phyloP scores from a whole-genome alignment of 257 asterid species.

The Solanum pennellii region DNA sequence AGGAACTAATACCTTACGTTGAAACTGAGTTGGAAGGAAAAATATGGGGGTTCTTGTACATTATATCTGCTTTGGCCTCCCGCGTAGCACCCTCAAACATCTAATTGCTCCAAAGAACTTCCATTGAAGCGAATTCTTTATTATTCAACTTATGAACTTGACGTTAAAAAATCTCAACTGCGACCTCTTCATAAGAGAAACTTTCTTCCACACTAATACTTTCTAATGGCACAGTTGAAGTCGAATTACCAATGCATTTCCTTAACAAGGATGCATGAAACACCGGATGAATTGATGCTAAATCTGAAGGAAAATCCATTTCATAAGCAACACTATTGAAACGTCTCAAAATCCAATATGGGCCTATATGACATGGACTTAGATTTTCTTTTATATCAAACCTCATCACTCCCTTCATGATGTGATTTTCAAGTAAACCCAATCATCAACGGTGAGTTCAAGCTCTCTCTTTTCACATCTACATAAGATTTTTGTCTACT shows the following conservation, averaged over 20 bases:
- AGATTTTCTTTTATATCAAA: background rate
- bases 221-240: background rate
- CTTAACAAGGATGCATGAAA: background rate
- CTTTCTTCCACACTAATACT: background rate
- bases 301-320: background rate
- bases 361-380: background rate
- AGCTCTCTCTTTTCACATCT: too few relatives aligned
- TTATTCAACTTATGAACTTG: background rate
- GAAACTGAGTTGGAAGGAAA: too few relatives aligned
- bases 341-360: too few relatives aligned
- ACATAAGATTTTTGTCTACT: background rate
- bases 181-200: background rate
- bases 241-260: background rate
- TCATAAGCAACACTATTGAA: background rate
- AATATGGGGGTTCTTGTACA: too few relatives aligned
- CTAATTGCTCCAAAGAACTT: background rate
- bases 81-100: background rate
- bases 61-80: background rate
- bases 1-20: too few relatives aligned
- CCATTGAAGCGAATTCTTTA: too few relatives aligned
- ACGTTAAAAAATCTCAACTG: background rate
- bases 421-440: background rate
- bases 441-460: background rate
- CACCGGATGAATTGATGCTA: background rate
- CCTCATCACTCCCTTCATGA: background rate